phyloP scores from a whole-genome alignment of 345 rosid species.

The Arabidopsis arenosa region DNA sequence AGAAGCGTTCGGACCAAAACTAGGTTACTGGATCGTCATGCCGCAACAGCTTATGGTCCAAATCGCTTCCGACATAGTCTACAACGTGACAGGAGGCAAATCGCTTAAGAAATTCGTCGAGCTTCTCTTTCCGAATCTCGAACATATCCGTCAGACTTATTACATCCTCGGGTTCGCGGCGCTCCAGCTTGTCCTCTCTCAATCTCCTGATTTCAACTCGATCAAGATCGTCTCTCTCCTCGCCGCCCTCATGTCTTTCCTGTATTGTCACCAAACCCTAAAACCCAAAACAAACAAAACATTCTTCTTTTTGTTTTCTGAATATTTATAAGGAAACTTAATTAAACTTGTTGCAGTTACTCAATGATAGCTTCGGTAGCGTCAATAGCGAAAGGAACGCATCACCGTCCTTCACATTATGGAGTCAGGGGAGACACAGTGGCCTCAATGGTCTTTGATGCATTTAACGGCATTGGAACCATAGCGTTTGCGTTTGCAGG shows the following conservation, averaged over 20 bases:
- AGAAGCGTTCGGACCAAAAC: slow-evolving; percentile 79
- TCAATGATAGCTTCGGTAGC: slow-evolving; percentile 45
- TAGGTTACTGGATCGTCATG: slow-evolving; percentile 78
- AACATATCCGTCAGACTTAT: slow-evolving; percentile 52
- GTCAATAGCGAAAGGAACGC: slow-evolving; percentile 41
- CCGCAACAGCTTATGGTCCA: slow-evolving; percentile 85
- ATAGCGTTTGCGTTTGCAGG: slow-evolving; percentile 70
- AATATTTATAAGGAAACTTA: neutral
- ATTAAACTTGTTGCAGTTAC: slow-evolving; percentile 26
- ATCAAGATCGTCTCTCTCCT: slow-evolving; percentile 74
- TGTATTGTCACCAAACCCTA: slow-evolving; percentile 30
- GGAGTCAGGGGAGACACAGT: slow-evolving; percentile 43
- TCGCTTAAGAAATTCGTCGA: slow-evolving; percentile 68
- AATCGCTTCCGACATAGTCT: slow-evolving; percentile 65
- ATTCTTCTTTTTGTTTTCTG: neutral
- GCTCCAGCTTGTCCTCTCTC: slow-evolving; percentile 69
- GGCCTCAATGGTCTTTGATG: slow-evolving; percentile 42
- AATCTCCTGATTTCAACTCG: slow-evolving; percentile 87
- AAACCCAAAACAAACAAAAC: neutral
- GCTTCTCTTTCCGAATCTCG: slow-evolving; percentile 53
- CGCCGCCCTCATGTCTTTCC: slow-evolving; percentile 82
- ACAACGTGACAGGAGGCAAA: slow-evolving; percentile 81
- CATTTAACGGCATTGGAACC: slow-evolving; percentile 54
- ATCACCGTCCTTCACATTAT: slow-evolving; percentile 38
- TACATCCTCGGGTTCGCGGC: slow-evolving; percentile 80